A percentile compares a stretch with the other conserved stretches of the same genome.
Evolutionary conservation across 2,329 filamentous ascomycete genomes (phyloP).

Genomic region (Nigrospora oryzae): DNA sequence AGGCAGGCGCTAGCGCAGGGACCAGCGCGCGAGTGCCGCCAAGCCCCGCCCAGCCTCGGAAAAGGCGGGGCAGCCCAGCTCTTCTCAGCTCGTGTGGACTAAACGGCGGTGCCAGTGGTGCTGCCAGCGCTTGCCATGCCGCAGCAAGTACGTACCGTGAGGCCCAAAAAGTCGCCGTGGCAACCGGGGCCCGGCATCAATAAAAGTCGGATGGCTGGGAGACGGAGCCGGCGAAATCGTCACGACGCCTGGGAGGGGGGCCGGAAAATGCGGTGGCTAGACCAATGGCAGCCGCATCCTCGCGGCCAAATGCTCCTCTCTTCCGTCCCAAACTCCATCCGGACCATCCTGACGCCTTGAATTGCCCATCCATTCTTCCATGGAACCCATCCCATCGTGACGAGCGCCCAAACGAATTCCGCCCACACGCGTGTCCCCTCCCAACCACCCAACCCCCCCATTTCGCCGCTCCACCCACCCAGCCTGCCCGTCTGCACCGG

Average conservation of each 20-base stretch:
- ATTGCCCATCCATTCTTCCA: no score
- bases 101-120: not conserved
- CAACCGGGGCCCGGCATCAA: not conserved
- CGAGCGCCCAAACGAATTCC: no score
- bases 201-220: constrained; percentile 2
- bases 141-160: not conserved
- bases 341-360: no score
- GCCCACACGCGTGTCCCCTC: no score
- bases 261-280: constrained; percentile 1
- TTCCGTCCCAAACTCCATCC: no score
- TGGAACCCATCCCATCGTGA: no score
- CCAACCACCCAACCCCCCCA: no score
- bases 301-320: no score
- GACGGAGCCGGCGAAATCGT: not conserved
- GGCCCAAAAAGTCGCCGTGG: not conserved
- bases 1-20: not conserved
- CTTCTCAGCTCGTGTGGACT: no score
- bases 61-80: no score
- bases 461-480: no score
- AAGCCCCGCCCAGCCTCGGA: constrained; percentile 1
- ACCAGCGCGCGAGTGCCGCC: not conserved
- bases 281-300: not conserved
- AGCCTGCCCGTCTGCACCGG: no score
- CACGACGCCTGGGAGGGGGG: not conserved
- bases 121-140: not conserved